Base-by-base conservation (phyloP, 2,329 filamentous ascomycete genomes). In the Trichoderma atrobrunneum region DNA sequence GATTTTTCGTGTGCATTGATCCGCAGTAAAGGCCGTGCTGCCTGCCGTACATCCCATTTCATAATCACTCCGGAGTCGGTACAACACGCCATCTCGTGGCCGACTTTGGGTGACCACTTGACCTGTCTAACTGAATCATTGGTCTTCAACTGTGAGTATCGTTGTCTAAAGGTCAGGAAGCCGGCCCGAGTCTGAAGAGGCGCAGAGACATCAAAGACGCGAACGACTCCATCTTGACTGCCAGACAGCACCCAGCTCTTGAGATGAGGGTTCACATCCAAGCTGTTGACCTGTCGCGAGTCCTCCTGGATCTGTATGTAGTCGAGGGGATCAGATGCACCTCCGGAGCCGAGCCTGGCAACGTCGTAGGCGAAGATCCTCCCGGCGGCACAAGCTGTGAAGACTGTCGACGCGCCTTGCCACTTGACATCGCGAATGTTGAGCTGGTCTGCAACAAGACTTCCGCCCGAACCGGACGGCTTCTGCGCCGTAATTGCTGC, bases 281-380 rank as follows among this genome's bases (percentile, higher is more conserved):
- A 82, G 36, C 87, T 86, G 74, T 91, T 90, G 74, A 91, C 85
- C 81, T 91, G 89, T 3, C 89, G 86, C 60, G 87, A 86, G 75
- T 91, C 89, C 76, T 91, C 89, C 59, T 86, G 85, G 65, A 85
- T 87, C 78, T 90, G 86, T 39, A 90, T 85, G 39, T 86, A 87
- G 51, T 88, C 88, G 65, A 90, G 79, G 5, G 85, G 84, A 14
- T 85, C 80, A 3, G 82, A 79, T 7, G 81, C 80, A 3, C 82
- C 83, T 3, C 82, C 83, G 2, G 82, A 78, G 1, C 85, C 84
- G 11, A 88, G 76, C 24, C 86, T 85, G 54, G 83, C 83, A 21
- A 91, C 78, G 78, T 91, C 88, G 76, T 91, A 91, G 73, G 88
- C 84, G 73, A 90, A 90, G 75, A 91, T 90, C 79, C 89, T 88